Base-by-base conservation (phyloP, 2,329 filamentous ascomycete species). In the Xylaria sp. region DNA sequence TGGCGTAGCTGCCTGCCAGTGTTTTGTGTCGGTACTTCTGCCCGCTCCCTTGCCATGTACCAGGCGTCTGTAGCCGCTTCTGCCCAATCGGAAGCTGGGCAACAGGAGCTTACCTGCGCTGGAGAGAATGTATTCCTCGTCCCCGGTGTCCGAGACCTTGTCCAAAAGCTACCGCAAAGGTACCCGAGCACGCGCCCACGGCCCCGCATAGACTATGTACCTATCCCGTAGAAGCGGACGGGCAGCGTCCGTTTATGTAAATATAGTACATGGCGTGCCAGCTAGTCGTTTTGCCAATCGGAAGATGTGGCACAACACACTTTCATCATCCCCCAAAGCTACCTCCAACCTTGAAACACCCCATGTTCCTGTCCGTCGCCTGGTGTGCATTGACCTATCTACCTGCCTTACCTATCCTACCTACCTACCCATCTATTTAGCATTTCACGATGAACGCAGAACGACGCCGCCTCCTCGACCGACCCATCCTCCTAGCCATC, bases 401-500 rank as follows among this genome's bases (percentile, higher is more conserved):
- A n/a, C 30, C 23, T 30, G 5, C 23, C 23, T 30, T 30, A 30
- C 23, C 23, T 30, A 30, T 30, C 23, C 23, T 30, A 30, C 23
- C 23, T 30, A 30, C 23, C 23, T 30, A 30, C 23, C 23, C 37
- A 30, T n/a, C 37, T 34, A 30, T 11, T 39, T 47, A 39, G 30
- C 19, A 19, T 19, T 23, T 13, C 62, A 59, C 59, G 4, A 66
- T 64, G 63, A 65, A 65, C 48, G 52, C 58, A 55, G 59, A 62
- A 57, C 42, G 67, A 47, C 63, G 68, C 50, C 63, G 63, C 39
- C 63, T 70, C 30, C 62, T 70, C 18, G 65, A 70, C 52, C 66
- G 62, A 61, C 69, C 70, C 18, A 68, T 74, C n/a, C 65, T 71
- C 7, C 60, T 74, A 42, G 70, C 70, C 51, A 68, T 73, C 47